Base-by-base conservation (phyloP, 495 filamentous ascomycete genomes). In the Chlorociboria aeruginascens region DNA sequence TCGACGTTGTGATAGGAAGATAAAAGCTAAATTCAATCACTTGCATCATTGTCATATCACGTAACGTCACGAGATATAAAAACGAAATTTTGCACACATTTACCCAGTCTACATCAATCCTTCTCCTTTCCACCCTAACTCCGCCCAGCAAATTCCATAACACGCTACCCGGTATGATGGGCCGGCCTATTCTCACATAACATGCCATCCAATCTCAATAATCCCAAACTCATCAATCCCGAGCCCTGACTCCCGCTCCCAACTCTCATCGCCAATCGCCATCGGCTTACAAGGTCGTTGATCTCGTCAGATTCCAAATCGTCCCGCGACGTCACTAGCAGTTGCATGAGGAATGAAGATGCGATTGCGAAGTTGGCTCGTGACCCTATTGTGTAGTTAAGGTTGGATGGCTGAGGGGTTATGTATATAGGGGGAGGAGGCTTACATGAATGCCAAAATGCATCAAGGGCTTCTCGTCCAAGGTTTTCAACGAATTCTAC, bases 291-390 rank as follows among this genome's bases (percentile, higher is more conserved):
- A 8, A 60, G 30, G 13, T 54, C 48, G 10, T 51, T 56, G 30
- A 60, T 55, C 20, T 60, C 57, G 28, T n/a, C 33, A 12, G 44
- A 32, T 33, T 60, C 57, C 1, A 44, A 40, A 13, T 56, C 57
- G 7, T 33, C 45, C 25, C 51, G 43, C 8, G 48, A 49, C 1
- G 50, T 60, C 3, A 60, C 40, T 9, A 54, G 45, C 33, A 60
- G 50, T 37, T 56, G 57, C 53, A 54, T 56, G 3, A 60, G 50
- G 46, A 60, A 60, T 7, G 57, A 60, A n/a, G 57, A 60, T n/a
- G 57, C 57, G 7, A 56, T 60, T 30, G 53, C 57, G 39, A 60
- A 60, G 40, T 60, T 60, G 17, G 57, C 53, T 8, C 57, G 50
- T 33, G 57, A 60, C 57, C 57, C 56, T 59, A 40, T 7, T 30